Evolutionary conservation across 2,329 filamentous ascomycete genomes (phyloP), one percentile per base, ranked within the genome.

Genomic region (Trichoderma afroharzianum): DNA sequence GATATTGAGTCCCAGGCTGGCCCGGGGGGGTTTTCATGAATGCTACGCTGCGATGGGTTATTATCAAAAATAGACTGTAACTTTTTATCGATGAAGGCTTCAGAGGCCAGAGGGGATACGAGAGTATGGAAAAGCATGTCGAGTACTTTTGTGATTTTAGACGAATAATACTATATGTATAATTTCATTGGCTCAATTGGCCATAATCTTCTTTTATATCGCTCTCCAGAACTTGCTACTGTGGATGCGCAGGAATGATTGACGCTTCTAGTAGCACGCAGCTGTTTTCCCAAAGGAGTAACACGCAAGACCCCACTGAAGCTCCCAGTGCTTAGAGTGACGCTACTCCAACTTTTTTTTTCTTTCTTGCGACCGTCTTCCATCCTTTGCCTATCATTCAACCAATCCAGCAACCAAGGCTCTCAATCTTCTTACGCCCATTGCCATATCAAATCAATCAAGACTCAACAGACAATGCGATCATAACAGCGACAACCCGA

Each of bases 291-390:
- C 32, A 24, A 68, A 32, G n/a, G 11, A 30, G 53, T 30, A 43
- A 58, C 50, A n/a, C 24, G 15, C 26, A 30, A 63, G 18, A 33
- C 62, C 39, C 64, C 64, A 68, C 64, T n/a, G 47, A 36, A 70
- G 67, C 67, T 59, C 58, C 43, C 33, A 26, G 26, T 58, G 57
- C 57, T 33, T 8, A 47, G 57, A 70, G 68, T 70, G 68, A 70
- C 68, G 30, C 68, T 63, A 70, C 61, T 58, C 28, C 21, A 61
- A 58, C n/a, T 15, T 68, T 62, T 71, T 67, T 71, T 53, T 62
- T 21, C 15, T 30, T n/a, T n/a, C n/a, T n/a, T n/a, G n/a, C n/a
- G n/a, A n/a, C n/a, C n/a, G n/a, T n/a, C n/a, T n/a, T n/a, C n/a
- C n/a, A n/a, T n/a, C n/a, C n/a, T n/a, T n/a, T n/a, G n/a, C n/a